phyloP scores from a whole-genome alignment of 2,329 filamentous ascomycete genomes.

The Hymenotorrendiella dingleyae region DNA sequence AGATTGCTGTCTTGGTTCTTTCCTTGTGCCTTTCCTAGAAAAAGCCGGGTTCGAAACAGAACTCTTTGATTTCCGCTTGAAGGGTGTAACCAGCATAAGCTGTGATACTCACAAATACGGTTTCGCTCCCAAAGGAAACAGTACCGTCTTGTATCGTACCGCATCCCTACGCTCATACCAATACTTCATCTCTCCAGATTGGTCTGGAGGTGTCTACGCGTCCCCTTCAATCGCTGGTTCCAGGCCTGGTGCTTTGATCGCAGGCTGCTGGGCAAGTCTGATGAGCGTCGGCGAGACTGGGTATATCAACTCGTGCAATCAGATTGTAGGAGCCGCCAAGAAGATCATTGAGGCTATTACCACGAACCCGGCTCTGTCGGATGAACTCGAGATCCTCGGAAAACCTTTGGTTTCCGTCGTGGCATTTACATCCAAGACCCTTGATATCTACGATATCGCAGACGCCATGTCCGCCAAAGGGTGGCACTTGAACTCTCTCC shows the following conservation, averaged over 20 bases:
- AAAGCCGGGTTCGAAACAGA: slow-evolving; percentile 88
- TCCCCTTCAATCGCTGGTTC: slow-evolving; percentile 89
- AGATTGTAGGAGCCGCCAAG: slow-evolving; percentile 83
- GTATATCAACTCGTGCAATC: slow-evolving; percentile 79
- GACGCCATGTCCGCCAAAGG: slow-evolving; percentile 79
- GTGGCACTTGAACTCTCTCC: slow-evolving; percentile 94
- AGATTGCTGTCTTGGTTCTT: slow-evolving; percentile 95
- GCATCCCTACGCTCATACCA: slow-evolving; percentile 76
- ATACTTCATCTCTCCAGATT: slow-evolving; percentile 93
- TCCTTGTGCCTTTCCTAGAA: slow-evolving; percentile 86
- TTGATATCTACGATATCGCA: slow-evolving; percentile 91
- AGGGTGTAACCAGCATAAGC: slow-evolving; percentile 90
- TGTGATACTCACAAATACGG: slow-evolving; percentile 99
- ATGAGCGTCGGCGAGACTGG: slow-evolving; percentile 84
- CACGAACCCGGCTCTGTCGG: slow-evolving; percentile 59
- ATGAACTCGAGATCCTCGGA: slow-evolving; percentile 75
- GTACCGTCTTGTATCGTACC: slow-evolving; percentile 83
- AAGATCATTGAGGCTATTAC: slow-evolving; percentile 72
- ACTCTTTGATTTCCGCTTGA: slow-evolving; percentile 88
- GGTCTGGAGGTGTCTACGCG: slow-evolving; percentile 93
- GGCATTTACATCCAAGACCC: slow-evolving; percentile 74
- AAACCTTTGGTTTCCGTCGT: slow-evolving; percentile 85
- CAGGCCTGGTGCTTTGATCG: slow-evolving; percentile 87
- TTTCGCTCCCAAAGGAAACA: slow-evolving; percentile 97
- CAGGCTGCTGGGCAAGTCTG: slow-evolving; percentile 89